phyloP scores from a whole-genome alignment of 305 asterid genomes.

The Fraxinus albicans region DNA sequence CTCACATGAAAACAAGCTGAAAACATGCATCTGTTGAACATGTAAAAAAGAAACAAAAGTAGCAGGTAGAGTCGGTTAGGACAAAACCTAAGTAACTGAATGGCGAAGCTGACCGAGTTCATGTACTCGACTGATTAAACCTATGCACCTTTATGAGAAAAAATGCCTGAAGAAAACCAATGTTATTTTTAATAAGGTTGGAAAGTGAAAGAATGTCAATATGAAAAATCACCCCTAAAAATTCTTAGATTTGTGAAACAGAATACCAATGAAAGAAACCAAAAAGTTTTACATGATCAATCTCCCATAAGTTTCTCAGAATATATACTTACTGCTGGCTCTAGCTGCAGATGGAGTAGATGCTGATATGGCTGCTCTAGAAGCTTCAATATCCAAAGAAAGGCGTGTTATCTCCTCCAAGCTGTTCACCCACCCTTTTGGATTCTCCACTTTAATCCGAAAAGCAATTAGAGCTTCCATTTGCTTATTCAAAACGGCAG shows the following conservation, averaged over 20 bases:
- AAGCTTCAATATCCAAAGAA: conserved; percentile 35
- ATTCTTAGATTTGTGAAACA: not conserved
- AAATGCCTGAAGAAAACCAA: not conserved
- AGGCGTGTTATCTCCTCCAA: conserved; percentile 34
- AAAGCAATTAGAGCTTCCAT: conserved; percentile 81
- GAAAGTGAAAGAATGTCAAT: not conserved
- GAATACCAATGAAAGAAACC: not conserved
- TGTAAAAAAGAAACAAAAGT: not conserved
- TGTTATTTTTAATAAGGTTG: not conserved
- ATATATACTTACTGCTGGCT: conserved; percentile 32
- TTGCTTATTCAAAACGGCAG: conserved; percentile 55
- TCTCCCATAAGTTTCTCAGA: not conserved
- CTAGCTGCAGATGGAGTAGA: conserved; percentile 38
- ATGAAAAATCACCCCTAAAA: not conserved
- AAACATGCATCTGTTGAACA: not conserved
- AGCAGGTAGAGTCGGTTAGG: not conserved
- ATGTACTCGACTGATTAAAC: not conserved
- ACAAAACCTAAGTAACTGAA: not conserved
- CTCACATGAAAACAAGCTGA: not conserved
- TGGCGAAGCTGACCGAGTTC: not conserved
- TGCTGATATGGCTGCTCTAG: conserved; percentile 38
- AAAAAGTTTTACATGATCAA: not conserved
- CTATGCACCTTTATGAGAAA: not conserved
- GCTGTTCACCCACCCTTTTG: conserved; percentile 33
- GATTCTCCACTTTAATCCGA: conserved; percentile 54